Base-by-base conservation (phyloP, 495 filamentous ascomycete genomes). In the Penicillium coprophilum region DNA sequence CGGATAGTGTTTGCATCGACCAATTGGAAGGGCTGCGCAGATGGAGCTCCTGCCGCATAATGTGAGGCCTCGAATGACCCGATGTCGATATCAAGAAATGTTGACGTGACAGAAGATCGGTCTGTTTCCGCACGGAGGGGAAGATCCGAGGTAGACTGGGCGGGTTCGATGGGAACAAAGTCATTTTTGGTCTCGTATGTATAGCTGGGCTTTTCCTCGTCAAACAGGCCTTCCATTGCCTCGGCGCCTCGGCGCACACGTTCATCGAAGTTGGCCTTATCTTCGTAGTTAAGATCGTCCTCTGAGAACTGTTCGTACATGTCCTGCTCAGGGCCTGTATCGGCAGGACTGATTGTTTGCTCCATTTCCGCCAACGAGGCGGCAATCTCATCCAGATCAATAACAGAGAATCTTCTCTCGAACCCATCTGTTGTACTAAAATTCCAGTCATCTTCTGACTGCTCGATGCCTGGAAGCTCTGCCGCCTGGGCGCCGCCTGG, bases 341-440 rank as follows among this genome's bases (percentile, higher is more conserved):
- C 60, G n/a, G 61, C 58, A 15, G 70, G 62, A 31, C 66, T 71
- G 50, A 72, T 63, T 17, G 71, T 47, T 20, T 69, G 60, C 47
- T 74, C 69, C 50, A 77, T 64, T 45, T 74, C 66, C 19, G 75
- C 75, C 20, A 78, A 46, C 7, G 71, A 74, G 11, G 71, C 71
- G 23, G 76, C 77, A 12, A 80, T 60, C 58, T 78, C 64, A 50
- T 78, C 73, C 13, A 80, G 59, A 47, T 80, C 74, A 39, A 78
- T 72, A 32, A 77, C 75, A 3, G 76, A 77, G 41, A 78, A 78
- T 36, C 76, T 62, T 54, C 85, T 80, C 63, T 95, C 87, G 66
- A 96, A 96, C 10, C 85, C 88, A 53, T 89, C 86, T 0, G 90
- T 94, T 1, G 88, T 91, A 65, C 88, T 92, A 64, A 96, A 96